Evolutionary conservation across 2,329 filamentous ascomycete genomes (phyloP).

Genomic region (Colletotrichum plurivorum): DNA sequence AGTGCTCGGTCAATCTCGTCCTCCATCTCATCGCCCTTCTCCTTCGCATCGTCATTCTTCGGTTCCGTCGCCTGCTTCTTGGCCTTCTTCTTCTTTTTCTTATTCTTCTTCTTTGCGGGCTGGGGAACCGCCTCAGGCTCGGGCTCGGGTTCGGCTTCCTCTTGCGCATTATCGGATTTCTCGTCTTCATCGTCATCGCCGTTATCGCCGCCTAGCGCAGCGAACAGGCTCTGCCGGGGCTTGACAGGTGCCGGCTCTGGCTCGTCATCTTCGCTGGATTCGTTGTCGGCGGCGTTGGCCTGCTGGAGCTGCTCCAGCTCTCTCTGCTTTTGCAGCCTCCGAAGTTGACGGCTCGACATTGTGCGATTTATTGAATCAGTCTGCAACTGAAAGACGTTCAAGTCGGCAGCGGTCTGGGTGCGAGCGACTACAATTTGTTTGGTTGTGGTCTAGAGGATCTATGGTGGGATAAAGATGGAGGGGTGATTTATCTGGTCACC

Average conservation of each 20-base stretch:
- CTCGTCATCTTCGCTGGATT: slow-evolving; percentile 48
- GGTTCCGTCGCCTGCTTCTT: slow-evolving; percentile 48
- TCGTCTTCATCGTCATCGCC: slow-evolving; percentile 53
- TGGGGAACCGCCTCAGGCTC: slow-evolving; percentile 41
- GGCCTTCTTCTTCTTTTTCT: slow-evolving; percentile 55
- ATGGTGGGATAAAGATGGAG: too few species aligned
- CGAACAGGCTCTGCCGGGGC: slow-evolving; percentile 64
- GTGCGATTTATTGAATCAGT: slow-evolving; percentile 20
- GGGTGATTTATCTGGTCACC: not conserved
- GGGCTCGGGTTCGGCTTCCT: slow-evolving; percentile 38
- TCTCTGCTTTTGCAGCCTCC: slow-evolving; percentile 66
- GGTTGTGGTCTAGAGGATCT: not conserved
- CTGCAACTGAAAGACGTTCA: not conserved
- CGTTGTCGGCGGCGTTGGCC: slow-evolving; percentile 48
- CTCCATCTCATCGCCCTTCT: slow-evolving; percentile 46
- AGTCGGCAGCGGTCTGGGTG: not conserved
- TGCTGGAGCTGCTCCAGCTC: slow-evolving; percentile 54
- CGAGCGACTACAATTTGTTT: not conserved
- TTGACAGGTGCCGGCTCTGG: slow-evolving; percentile 52
- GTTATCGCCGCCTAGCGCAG: slow-evolving; percentile 63
- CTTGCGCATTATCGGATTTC: slow-evolving; percentile 49
- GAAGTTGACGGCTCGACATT: slow-evolving; percentile 68
- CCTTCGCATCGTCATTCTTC: slow-evolving; percentile 36
- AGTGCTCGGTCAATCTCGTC: slow-evolving; percentile 72
- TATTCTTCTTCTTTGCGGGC: slow-evolving; percentile 53